Percentiles rank a stretch among this genome's conserved stretches.
These are phyloP conservation scores for Mycocalia duriaeana DNA, from an alignment of 1,284 basidiomycete species.

Conservation along the genomic window DNA sequence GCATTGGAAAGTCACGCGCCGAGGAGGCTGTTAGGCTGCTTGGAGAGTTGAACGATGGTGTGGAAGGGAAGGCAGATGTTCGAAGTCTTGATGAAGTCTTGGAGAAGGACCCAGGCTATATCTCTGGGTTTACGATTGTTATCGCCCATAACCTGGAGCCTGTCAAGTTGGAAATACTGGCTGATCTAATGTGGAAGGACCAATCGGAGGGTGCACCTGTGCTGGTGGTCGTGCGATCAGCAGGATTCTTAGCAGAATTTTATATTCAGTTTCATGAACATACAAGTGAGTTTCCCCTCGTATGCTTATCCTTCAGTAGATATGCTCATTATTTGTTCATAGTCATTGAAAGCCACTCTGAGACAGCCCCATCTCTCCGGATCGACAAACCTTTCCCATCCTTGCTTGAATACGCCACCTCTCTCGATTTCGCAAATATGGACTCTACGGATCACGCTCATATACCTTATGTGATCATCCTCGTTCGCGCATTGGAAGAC, in stretches of 20 bases:
- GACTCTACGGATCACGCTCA: slow-evolving; percentile 86
- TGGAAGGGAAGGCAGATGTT: slow-evolving; percentile 67
- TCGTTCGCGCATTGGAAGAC: slow-evolving; percentile 76
- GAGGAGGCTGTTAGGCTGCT: slow-evolving; percentile 77
- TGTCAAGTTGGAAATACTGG: slow-evolving; percentile 51
- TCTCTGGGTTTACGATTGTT: slow-evolving; percentile 70
- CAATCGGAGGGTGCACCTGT: slow-evolving; percentile 49
- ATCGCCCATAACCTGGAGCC: slow-evolving; percentile 79
- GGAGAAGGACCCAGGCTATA: slow-evolving; percentile 38
- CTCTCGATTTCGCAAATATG: slow-evolving; percentile 69
- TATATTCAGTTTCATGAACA: slow-evolving; percentile 86
- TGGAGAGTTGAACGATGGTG: slow-evolving; percentile 84
- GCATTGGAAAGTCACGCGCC: slow-evolving; percentile 78
- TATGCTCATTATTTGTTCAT: slow-evolving; percentile 1
- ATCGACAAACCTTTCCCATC: slow-evolving; percentile 87
- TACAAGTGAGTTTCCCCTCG: slow-evolving; percentile 49
- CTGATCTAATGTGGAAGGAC: slow-evolving; percentile 68
- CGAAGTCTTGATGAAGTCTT: slow-evolving; percentile 57
- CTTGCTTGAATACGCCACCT: slow-evolving; percentile 67
- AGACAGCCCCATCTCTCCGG: slow-evolving; percentile 77
- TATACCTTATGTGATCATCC: slow-evolving; percentile 82
- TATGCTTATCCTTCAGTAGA: background rate
- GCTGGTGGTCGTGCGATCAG: slow-evolving; percentile 74
- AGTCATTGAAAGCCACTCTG: slow-evolving; percentile 94
- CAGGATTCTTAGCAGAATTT: slow-evolving; percentile 87